These are phyloP conservation scores for Thalassiosira mediterranea DNA, from an alignment of 352 stramenopile species.

Conservation along the genomic window DNA sequence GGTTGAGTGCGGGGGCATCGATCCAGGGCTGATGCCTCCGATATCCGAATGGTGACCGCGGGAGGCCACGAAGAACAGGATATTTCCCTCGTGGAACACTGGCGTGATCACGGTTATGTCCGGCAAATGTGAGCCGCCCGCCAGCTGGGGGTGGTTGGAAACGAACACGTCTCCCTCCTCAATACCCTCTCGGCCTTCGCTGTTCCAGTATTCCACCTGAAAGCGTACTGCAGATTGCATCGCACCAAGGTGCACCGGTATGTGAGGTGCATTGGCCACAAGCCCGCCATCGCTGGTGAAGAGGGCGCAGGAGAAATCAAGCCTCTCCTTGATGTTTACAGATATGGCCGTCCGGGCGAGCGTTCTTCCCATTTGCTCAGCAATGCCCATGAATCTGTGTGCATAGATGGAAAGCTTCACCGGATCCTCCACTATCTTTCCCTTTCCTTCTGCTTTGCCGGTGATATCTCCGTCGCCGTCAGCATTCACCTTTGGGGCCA, in stretches of 20 bases:
- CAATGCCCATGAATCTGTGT: slow-evolving; percentile 99
- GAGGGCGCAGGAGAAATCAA: slow-evolving; percentile 98
- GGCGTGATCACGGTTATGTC: slow-evolving; percentile 99
- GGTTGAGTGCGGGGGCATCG: slow-evolving; percentile 91
- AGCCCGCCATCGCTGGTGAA: slow-evolving; percentile 97
- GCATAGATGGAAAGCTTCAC: slow-evolving; percentile 94
- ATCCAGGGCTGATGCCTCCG: slow-evolving; percentile 93
- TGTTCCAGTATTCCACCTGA: slow-evolving; percentile 88
- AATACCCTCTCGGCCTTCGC: slow-evolving; percentile 86
- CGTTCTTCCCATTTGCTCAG: slow-evolving; percentile 98
- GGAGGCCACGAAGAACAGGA: slow-evolving; percentile 98
- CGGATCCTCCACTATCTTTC: slow-evolving; percentile 86
- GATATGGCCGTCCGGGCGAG: slow-evolving; percentile 92
- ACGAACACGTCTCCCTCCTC: slow-evolving; percentile 97
- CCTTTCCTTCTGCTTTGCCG: slow-evolving; percentile 35
- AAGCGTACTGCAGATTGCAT: slow-evolving; percentile 98
- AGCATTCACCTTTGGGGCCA: slow-evolving; percentile 56
- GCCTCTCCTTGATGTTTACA: slow-evolving; percentile 99
- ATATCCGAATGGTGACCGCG: slow-evolving; percentile 98
- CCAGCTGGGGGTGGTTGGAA: slow-evolving; percentile 98
- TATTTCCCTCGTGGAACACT: slow-evolving; percentile 93
- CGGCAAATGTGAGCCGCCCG: slow-evolving; percentile 95
- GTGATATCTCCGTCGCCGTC: slow-evolving; percentile 24
- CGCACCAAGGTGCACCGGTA: slow-evolving; percentile 97
- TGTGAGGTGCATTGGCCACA: slow-evolving; percentile 98